Evolutionary conservation across 257 asterid species (phyloP).

Genomic region (Solanum ahanhuiri): DNA sequence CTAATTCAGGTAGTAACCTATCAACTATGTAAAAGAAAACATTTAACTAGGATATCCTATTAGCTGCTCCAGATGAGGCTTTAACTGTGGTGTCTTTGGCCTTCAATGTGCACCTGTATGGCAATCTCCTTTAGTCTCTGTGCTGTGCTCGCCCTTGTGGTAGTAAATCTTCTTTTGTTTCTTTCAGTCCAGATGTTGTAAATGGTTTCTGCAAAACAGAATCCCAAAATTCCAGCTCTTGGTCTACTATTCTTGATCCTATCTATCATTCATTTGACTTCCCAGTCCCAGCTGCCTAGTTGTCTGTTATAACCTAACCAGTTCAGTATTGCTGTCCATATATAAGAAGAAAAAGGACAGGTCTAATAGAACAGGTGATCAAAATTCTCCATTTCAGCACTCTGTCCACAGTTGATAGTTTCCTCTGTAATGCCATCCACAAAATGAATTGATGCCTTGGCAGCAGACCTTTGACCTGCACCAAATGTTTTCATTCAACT

Average conservation of each 20-base stretch:
- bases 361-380: no score
- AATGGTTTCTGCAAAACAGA: background rate
- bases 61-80: background rate
- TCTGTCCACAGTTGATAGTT: no score
- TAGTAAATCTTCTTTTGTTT: background rate
- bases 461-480: background rate
- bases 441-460: background rate
- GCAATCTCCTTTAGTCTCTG: background rate
- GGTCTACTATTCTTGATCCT: background rate
- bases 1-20: background rate
- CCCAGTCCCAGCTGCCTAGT: no score
- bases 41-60: background rate
- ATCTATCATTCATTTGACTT: no score
- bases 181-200: background rate
- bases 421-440: no score
- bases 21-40: background rate
- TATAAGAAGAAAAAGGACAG: no score
- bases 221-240: background rate
- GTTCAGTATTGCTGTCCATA: no score
- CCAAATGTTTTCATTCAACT: no score
- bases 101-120: background rate
- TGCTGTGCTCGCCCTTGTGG: background rate
- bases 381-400: no score
- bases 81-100: background rate
- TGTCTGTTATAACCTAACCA: no score